Base-by-base conservation (phyloP, 2,329 filamentous ascomycete species). In the Epichloe scottii region DNA sequence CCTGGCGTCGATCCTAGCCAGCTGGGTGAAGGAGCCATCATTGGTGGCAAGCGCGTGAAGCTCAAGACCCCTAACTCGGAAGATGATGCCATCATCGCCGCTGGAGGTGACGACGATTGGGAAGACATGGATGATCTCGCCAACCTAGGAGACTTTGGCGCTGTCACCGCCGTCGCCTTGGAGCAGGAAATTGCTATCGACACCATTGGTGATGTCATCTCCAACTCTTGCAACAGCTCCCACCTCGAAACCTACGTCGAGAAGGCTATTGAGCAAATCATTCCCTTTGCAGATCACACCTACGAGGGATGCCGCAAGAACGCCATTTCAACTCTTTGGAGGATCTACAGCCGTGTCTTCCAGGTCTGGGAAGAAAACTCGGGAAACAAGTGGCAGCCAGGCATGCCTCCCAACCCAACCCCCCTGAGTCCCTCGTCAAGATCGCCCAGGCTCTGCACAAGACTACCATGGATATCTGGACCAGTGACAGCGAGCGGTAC, bases 171-270 rank as follows among this genome's bases (percentile, higher is more conserved):
- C 49, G 81, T 96, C 51, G 89, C 91, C 23, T 80, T 95, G 61
- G 93, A 97, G 76, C 96, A 97, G 71, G 93, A 98, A 70, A 94
- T 97, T 60, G 91, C 93, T 38, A 82, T 95, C 43, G 93, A 98
- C 68, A 90, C 96, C 5, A 79, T 96, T 37, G 93, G 90, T 57
- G 93, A 98, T 63, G 82, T 98, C 55, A 84, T 97, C 62, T 85
- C 87, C 45, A 84, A 94, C 72, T 88, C 88, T 46, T 89, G 88
- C 67, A 79, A 80, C 62, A 79, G 85, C 58, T 89, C 81, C 66
- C 77, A 78, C 59, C 71, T 80, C 51, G 71, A 94, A 58, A 83
- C 87, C 5, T 95, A 91, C 68, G 86, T 96, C 55, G 84, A 95
- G 72, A 86, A 88, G 74, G 89, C 89, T 7, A 81, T 98, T 55